Evolutionary conservation across 768 basidiomycete species (phyloP).

Genomic region (Coprinellus aureogranulatus): DNA sequence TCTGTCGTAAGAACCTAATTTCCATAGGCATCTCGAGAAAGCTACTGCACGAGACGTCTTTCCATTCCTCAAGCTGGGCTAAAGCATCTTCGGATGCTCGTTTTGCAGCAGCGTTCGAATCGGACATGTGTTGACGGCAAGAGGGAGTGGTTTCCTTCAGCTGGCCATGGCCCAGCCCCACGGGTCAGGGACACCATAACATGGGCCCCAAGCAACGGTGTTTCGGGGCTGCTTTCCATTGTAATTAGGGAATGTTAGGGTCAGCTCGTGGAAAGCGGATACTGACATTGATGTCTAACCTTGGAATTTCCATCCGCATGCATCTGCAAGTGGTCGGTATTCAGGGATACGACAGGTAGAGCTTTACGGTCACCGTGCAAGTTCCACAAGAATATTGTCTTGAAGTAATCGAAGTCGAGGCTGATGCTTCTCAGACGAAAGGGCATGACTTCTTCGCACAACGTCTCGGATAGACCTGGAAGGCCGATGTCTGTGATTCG

Average conservation of each 20-base stretch:
- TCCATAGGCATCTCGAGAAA: no score
- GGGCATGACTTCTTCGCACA: constrained; percentile 35
- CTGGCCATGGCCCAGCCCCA: constrained; percentile 29
- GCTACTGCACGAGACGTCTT: constrained; percentile 25
- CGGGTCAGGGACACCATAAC: constrained; percentile 31
- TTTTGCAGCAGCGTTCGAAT: constrained; percentile 25
- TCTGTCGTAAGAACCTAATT: no score
- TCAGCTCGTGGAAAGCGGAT: neutral
- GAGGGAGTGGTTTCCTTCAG: constrained; percentile 30
- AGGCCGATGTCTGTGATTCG: neutral
- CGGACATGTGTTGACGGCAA: constrained; percentile 27
- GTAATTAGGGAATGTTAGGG: constrained; percentile 17
- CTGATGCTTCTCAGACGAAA: constrained; percentile 37
- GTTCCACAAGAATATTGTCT: constrained; percentile 29
- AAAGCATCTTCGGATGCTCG: constrained; percentile 15
- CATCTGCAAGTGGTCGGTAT: constrained; percentile 24
- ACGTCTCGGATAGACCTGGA: constrained; percentile 25
- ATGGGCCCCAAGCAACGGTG: constrained; percentile 32
- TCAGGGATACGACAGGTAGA: constrained; percentile 30
- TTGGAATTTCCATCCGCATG: constrained; percentile 14
- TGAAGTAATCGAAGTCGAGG: constrained; percentile 39
- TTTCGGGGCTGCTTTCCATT: constrained; percentile 38
- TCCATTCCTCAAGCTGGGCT: constrained; percentile 29
- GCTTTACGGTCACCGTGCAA: constrained; percentile 28
- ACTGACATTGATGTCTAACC: neutral